Evolutionary conservation across 1,284 basidiomycete genomes (phyloP).

Genomic region (Somion occarium): DNA sequence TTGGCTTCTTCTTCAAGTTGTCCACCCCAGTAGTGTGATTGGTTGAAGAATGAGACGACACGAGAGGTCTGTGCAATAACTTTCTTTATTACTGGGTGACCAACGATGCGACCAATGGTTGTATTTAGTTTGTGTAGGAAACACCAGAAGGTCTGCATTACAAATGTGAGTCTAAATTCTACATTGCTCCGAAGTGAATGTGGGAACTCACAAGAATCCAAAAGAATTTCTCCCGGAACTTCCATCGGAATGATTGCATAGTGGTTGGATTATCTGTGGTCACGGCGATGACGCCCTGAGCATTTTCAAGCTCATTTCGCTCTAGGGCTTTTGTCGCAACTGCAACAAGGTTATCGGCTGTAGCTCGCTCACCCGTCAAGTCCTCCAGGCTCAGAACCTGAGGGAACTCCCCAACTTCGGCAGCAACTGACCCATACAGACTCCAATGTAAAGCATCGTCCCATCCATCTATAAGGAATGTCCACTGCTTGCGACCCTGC

Average conservation of each 20-base stretch:
- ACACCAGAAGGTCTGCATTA: slow-evolving; percentile 11
- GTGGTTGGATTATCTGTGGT: slow-evolving; percentile 16
- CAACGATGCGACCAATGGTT: slow-evolving; percentile 24
- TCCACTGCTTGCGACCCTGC: slow-evolving; percentile 15
- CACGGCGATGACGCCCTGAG: slow-evolving; percentile 11
- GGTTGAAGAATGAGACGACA: slow-evolving; percentile 28
- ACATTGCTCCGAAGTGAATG: neutral
- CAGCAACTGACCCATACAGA: slow-evolving; percentile 21
- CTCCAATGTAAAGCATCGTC: slow-evolving; percentile 21
- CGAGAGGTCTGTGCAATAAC: slow-evolving; percentile 15
- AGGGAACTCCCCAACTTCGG: slow-evolving; percentile 17
- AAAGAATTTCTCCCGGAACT: slow-evolving; percentile 8
- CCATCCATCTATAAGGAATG: slow-evolving; percentile 26
- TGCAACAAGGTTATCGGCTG: slow-evolving; percentile 20
- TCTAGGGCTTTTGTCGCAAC: slow-evolving; percentile 15
- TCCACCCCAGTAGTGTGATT: no score
- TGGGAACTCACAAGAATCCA: slow-evolving; percentile 23
- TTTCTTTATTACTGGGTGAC: slow-evolving; percentile 20
- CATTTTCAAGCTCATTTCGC: slow-evolving; percentile 8
- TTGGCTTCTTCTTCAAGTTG: slow-evolving; percentile 15
- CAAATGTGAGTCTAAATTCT: neutral
- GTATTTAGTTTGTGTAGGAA: slow-evolving; percentile 22
- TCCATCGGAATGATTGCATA: slow-evolving; percentile 13
- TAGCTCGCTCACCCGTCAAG: slow-evolving; percentile 20
- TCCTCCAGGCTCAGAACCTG: slow-evolving; percentile 20